Percentiles rank a stretch among this genome's conserved stretches.
Evolutionary conservation across 2,329 filamentous ascomycete species (phyloP).

Genomic region (Fusarium circinatum): DNA sequence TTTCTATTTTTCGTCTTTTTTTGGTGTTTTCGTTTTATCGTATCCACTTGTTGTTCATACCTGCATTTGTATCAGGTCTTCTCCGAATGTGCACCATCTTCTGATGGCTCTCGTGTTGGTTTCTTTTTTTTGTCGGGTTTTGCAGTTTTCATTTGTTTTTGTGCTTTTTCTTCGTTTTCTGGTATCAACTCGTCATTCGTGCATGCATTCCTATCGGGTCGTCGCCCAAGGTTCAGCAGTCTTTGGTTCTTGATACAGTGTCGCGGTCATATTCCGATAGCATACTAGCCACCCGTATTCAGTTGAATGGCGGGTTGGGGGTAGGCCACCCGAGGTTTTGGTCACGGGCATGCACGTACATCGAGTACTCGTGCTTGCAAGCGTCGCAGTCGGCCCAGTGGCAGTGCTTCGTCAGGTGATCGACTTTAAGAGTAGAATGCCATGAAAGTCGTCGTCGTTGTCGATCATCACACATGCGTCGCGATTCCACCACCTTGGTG

Average conservation of each 20-base stretch:
- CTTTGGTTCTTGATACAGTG: not conserved
- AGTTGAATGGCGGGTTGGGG: not conserved
- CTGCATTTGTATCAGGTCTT: too few species aligned
- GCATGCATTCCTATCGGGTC: not conserved
- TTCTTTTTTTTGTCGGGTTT: not conserved
- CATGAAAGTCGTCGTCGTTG: too few species aligned
- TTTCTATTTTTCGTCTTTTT: not conserved
- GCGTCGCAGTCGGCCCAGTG: too few species aligned
- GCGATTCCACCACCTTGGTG: too few species aligned
- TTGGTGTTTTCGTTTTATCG: rapidly evolving
- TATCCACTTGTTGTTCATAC: not conserved
- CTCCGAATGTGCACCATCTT: not conserved
- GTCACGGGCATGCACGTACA: not conserved
- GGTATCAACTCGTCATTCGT: not conserved
- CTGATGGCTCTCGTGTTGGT: not conserved
- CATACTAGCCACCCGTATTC: not conserved
- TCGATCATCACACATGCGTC: too few species aligned
- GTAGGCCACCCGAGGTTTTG: too few species aligned
- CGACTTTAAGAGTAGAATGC: too few species aligned
- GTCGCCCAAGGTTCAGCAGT: not conserved
- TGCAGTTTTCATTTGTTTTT: not conserved
- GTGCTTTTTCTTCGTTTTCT: not conserved
- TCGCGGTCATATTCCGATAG: not conserved
- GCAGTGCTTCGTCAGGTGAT: too few species aligned
- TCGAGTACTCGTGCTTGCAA: not conserved